These are phyloP conservation scores for Chloris gayana DNA, from an alignment of 176 grass and related monocot genomes.

Conservation along the genomic window DNA sequence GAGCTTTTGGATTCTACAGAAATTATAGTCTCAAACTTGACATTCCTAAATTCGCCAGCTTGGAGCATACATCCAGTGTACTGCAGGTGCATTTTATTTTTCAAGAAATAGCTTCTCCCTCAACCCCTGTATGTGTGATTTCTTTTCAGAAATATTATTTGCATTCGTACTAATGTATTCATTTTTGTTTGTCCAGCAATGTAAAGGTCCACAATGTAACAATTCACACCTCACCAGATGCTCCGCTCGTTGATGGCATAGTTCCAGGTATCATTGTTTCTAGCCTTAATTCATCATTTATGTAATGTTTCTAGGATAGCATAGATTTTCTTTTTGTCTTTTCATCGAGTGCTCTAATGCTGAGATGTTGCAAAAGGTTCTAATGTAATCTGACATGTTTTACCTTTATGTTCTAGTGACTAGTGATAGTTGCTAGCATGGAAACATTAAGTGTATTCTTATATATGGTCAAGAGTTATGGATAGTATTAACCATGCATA, in stretches of 20 bases:
- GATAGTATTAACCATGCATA: not conserved
- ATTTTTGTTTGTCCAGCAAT: conserved; percentile 59
- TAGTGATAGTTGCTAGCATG: conserved; percentile 9
- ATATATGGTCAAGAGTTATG: conserved; percentile 9
- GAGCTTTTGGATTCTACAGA: conserved; percentile 71
- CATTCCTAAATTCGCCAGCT: conserved; percentile 81
- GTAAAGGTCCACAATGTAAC: conserved; percentile 75
- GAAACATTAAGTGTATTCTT: conserved; percentile 4
- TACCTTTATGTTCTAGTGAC: conserved; percentile 3
- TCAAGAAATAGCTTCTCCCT: not conserved
- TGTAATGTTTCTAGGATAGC: not conserved
- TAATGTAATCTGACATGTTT: not conserved
- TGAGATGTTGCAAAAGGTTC: conserved; percentile 2
- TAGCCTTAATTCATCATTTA: not conserved
- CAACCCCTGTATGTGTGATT: conserved; percentile 2
- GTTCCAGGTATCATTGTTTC: conserved; percentile 61
- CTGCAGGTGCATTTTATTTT: conserved; percentile 55
- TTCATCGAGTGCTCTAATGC: not conserved
- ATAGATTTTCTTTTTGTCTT: conserved; percentile 13
- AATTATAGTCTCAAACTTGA: conserved; percentile 81
- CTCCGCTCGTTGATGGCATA: conserved; percentile 79
- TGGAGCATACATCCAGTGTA: conserved; percentile 94
- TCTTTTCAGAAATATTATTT: conserved; percentile 22
- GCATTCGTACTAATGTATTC: conserved; percentile 15
- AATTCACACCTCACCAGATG: conserved; percentile 60